Percentiles rank a stretch among this genome's conserved stretches.
Evolutionary conservation across 208 protist genomes (phyloP).

Genomic region (Polymyxa betae): DNA sequence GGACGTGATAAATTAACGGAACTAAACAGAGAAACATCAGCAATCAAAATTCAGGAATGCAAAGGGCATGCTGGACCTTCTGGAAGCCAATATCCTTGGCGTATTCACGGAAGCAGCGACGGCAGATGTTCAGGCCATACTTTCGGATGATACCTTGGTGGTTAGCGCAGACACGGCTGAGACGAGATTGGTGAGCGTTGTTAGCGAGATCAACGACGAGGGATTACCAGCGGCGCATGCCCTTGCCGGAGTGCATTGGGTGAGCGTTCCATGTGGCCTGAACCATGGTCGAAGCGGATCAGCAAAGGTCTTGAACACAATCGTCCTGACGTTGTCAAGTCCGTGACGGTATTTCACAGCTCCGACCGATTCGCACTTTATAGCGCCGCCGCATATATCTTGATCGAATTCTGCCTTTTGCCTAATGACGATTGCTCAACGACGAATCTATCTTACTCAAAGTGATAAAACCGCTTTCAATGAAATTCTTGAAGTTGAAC

Average conservation of each 20-base stretch:
- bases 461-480: not conserved
- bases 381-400: not conserved
- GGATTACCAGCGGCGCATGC: constrained; percentile 46
- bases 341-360: not conserved
- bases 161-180: constrained; percentile 80
- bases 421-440: not conserved
- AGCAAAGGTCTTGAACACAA: not conserved
- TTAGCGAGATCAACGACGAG: not conserved
- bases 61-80: too few species aligned
- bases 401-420: not conserved
- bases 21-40: too few species aligned
- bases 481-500: not conserved
- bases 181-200: not conserved
- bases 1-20: too few species aligned
- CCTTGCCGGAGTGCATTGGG: constrained; percentile 57
- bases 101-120: constrained; percentile 86
- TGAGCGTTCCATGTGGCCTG: constrained; percentile 58
- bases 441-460: not conserved
- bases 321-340: not conserved
- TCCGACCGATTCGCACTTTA: too few species aligned
- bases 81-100: constrained; percentile 84
- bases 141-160: constrained; percentile 86
- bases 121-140: constrained; percentile 86
- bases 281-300: constrained; percentile 25
- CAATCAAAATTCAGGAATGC: too few species aligned